Evolutionary conservation across 2,329 filamentous ascomycete genomes (phyloP), one percentile per base, ranked within the genome.

Genomic region (Sarocladiaceae sp.): DNA sequence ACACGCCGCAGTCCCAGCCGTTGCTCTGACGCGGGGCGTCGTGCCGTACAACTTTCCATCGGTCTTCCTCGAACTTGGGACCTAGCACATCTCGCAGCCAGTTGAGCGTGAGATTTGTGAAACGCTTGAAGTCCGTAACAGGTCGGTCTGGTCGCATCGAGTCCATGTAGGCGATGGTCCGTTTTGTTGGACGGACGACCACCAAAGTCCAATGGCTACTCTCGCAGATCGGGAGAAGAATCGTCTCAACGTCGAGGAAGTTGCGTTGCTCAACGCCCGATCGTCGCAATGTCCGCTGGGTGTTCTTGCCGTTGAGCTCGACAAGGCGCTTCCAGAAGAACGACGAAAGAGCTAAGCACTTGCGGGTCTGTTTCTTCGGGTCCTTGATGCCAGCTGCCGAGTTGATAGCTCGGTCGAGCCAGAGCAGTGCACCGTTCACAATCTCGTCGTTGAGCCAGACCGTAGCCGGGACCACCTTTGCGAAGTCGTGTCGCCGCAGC

Each of bases 371-470:
- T 27, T 55, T 62, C 56, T 67, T 73, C 47, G 62, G 54, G 50
- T 72, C 67, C 41, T 65, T 67, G 44, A 72, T 71, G 20, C 79
- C 79, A 21, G 71, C 72, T 24, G 72, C 64, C 47, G 70, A 63
- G 56, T 84, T 83, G 54, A 81, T 64, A 41, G 72, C 72, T 13
- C 70, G 67, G 39, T 81, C 78, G 12, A 88, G 64, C 55, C 78
- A 75, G 21, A 72, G 63, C 20, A 88, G 69, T 39, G 78, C 77
- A 12, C 77, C 76, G 53, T 88, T 86, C 53, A 91, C 77, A 42
- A 85, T 77, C 52, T 86, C 82, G 58, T 90, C 86, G 50, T 90
- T 89, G 6, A 91, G 72, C 85, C 85, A 91, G 21, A 69, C 69
- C 1, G 63, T 69, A 7, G 66, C 59, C 15, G 68, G 67, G 13